Base-by-base conservation (phyloP, 768 basidiomycete genomes). In the Tephrocybe rancida region DNA sequence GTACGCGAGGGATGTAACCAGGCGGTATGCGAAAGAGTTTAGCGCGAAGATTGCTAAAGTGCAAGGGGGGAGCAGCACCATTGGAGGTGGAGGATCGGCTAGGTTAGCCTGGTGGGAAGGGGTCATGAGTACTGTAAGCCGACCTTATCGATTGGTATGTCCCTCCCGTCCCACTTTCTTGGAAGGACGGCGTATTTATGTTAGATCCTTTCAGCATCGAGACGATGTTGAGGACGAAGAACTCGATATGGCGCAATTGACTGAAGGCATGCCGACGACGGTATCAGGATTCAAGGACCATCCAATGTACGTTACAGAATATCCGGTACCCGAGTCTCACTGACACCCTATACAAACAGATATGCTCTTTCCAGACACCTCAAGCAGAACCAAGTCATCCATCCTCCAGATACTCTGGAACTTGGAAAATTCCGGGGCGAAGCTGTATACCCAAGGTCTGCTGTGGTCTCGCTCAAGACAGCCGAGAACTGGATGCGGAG, bases 241-340 rank as follows among this genome's bases (percentile, higher is more conserved):
- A 69, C 74, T 99, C 21, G 78, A 89, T 54, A 74, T 74, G 0
- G 83, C 84, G 54, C 89, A 92, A 65, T 68, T 90, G 66, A 86
- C 80, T 43, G 95, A 96, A 71, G 93, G 88, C 22, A 97, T 99
- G 94, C 97, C 97, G 0, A 87, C 86, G 16, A 87, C 88, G 10
- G 79, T 98, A 50, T 76, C 81, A 25, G 97, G 94, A 1, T 98
- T 98, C 82, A 98, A 98, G 68, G 88, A 92, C 63, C 97, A 99
- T 71, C 94, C 95, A 4, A 65, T 96, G 88, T 96, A 63, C 46
- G 86, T 70, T 14, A 49, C 29, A 25, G 48, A 18, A 55, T 50
- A 9, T 34, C 57, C 55, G 21, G 2, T 13, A n/a, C 5, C 4
- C 13, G 21, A 13, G 32, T 13, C 9, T 3, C 14, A 29, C 24